These are phyloP conservation scores for Fusarium proliferatum DNA, from an alignment of 2,329 filamentous ascomycete species.

Conservation along the genomic window DNA sequence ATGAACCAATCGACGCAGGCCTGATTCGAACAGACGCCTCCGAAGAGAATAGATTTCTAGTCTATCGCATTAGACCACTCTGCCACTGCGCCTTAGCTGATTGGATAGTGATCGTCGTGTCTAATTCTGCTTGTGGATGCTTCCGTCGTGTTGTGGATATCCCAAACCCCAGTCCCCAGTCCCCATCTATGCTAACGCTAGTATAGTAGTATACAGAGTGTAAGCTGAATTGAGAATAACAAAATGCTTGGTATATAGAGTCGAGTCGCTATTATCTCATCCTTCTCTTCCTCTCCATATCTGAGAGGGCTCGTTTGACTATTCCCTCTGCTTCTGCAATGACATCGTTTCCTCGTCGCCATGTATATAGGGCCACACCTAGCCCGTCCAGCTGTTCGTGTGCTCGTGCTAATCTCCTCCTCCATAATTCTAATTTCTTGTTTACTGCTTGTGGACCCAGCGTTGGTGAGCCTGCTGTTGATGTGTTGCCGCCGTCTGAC, in stretches of 20 bases:
- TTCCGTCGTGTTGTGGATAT: not conserved
- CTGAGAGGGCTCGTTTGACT: slow-evolving; percentile 65
- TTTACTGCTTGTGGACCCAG: slow-evolving; percentile 57
- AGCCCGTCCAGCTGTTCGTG: slow-evolving; percentile 70
- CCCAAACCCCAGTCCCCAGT: not conserved
- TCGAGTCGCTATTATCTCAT: slow-evolving; percentile 7
- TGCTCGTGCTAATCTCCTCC: slow-evolving; percentile 72
- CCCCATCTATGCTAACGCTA: not conserved
- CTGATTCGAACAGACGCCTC: slow-evolving; percentile 41
- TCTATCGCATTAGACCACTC: slow-evolving; percentile 41
- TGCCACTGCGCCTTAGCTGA: slow-evolving; percentile 38
- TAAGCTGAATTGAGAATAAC: not conserved
- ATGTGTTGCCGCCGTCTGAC: slow-evolving; percentile 48
- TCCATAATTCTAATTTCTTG: slow-evolving; percentile 80
- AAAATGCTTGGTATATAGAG: slow-evolving; percentile 6
- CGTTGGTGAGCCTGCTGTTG: slow-evolving; percentile 49
- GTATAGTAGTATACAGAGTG: slow-evolving; percentile 12
- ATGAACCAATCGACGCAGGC: slow-evolving; percentile 32
- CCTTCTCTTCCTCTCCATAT: slow-evolving; percentile 51
- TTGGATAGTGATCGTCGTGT: not conserved
- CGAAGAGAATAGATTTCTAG: slow-evolving; percentile 41
- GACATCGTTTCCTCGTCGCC: slow-evolving; percentile 79
- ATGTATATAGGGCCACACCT: slow-evolving; percentile 77
- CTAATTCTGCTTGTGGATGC: not conserved
- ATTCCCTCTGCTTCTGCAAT: slow-evolving; percentile 72